Evolutionary conservation across 345 rosid species (phyloP).

Genomic region (Toxicodendron radicans): DNA sequence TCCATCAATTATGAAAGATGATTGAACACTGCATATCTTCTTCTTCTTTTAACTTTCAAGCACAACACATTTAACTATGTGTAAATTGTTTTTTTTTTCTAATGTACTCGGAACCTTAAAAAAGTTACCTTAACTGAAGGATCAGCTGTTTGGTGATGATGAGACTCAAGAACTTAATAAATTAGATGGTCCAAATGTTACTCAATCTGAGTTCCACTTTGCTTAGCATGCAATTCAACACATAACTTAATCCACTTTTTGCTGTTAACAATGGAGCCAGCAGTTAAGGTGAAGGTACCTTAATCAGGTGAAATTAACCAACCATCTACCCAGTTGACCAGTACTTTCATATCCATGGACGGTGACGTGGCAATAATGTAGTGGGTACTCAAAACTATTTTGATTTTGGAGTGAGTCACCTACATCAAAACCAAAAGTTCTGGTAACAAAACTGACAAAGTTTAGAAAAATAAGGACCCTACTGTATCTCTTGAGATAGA

Average conservation of each 20-base stretch:
- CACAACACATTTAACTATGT: too few relatives aligned
- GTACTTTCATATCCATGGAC: not conserved
- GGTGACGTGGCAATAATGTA: conserved; percentile 24
- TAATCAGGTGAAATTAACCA: not conserved
- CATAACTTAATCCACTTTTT: not conserved
- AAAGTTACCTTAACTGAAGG: conserved; percentile 9
- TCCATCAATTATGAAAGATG: not conserved
- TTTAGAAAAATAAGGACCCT: conserved; percentile 14
- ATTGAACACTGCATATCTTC: not conserved
- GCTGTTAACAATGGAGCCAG: not conserved
- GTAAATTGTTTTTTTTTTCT: too few relatives aligned
- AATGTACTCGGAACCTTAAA: not conserved
- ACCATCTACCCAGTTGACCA: not conserved
- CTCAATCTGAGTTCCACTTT: not conserved
- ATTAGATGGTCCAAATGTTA: not conserved
- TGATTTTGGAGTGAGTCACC: conserved; percentile 48
- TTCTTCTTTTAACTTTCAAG: not conserved
- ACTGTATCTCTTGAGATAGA: conserved; percentile 12
- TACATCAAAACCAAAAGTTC: conserved; percentile 30
- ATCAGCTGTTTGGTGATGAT: conserved; percentile 22
- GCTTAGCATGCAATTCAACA: conserved; percentile 28
- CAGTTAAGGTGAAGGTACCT: not conserved
- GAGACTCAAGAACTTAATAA: conserved; percentile 18
- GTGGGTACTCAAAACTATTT: conserved; percentile 28
- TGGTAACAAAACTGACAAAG: conserved; percentile 31